Percentiles rank a stretch among this genome's conserved stretches.
These are phyloP conservation scores for Gossypium lobatum DNA, from an alignment of 441 rosid genomes.

Conservation along the genomic window DNA sequence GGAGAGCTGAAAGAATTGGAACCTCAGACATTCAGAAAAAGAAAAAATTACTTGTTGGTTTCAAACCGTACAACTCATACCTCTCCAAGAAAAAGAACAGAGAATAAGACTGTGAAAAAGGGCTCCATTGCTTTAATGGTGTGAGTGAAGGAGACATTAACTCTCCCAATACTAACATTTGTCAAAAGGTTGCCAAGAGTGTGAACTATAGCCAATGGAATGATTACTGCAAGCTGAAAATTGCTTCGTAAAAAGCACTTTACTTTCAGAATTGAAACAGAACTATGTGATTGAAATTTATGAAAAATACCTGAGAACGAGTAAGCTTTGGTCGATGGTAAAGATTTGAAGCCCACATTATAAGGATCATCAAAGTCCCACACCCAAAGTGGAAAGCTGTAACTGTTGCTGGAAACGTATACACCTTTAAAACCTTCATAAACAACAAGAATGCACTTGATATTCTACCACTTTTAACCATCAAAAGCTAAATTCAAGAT, in stretches of 20 bases:
- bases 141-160: constrained; percentile 64
- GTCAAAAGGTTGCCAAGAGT: constrained; percentile 62
- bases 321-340: constrained; percentile 42
- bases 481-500: background rate
- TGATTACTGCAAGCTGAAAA: constrained; percentile 44
- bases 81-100: constrained; percentile 48
- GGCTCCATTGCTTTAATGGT: constrained; percentile 75
- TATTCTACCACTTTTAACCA: background rate
- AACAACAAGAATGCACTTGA: background rate
- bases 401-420: constrained; percentile 58
- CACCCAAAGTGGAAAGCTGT: constrained; percentile 58
- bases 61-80: constrained; percentile 17
- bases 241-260: background rate
- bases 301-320: constrained; percentile 45
- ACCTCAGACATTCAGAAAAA: background rate
- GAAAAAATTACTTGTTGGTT: background rate
- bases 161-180: constrained; percentile 49
- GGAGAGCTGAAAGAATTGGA: background rate
- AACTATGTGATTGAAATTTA: background rate
- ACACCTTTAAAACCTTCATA: constrained; percentile 46
- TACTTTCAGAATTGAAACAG: background rate
- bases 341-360: constrained; percentile 53
- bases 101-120: constrained; percentile 56
- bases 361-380: constrained; percentile 42
- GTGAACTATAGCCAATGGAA: constrained; percentile 55